These are phyloP conservation scores for Botrytis deweyae DNA, from an alignment of 2,329 filamentous ascomycete species.

Conservation along the genomic window DNA sequence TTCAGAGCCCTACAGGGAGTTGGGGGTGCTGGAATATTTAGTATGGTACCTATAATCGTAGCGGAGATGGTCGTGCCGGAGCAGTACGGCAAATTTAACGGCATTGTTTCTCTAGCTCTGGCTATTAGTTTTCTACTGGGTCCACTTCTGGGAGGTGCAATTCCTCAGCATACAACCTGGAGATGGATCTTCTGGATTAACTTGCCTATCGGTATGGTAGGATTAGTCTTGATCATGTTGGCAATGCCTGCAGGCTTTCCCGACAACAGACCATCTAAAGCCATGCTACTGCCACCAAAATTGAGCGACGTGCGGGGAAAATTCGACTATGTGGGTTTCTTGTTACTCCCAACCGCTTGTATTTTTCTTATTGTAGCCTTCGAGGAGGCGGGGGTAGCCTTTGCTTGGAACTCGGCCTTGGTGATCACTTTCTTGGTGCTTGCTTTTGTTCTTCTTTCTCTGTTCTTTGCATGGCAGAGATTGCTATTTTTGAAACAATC, in stretches of 20 bases:
- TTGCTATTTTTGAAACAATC: slow-evolving; percentile 16
- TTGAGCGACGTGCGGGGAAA: not conserved
- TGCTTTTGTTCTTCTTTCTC: slow-evolving; percentile 35
- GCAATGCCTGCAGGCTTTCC: not conserved
- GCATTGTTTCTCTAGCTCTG: slow-evolving; percentile 19
- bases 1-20: slow-evolving; percentile 43
- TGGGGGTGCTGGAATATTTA: slow-evolving; percentile 47
- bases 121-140: slow-evolving; percentile 29
- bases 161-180: slow-evolving; percentile 40
- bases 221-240: not conserved
- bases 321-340: slow-evolving; percentile 29
- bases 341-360: slow-evolving; percentile 44
- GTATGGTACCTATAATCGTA: slow-evolving; percentile 49
- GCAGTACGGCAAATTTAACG: slow-evolving; percentile 44
- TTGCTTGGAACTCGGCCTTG: slow-evolving; percentile 45
- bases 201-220: not conserved
- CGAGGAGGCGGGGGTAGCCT: slow-evolving; percentile 46
- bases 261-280: not conserved
- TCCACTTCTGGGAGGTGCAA: slow-evolving; percentile 39
- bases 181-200: slow-evolving; percentile 32
- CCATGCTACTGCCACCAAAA: not conserved
- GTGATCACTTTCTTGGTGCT: slow-evolving; percentile 40
- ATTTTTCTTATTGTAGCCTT: slow-evolving; percentile 49
- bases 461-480: slow-evolving; percentile 40
- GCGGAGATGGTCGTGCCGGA: slow-evolving; percentile 51